Base-by-base conservation (phyloP, 495 filamentous ascomycete species). In the Aspergillus coremiiformis region DNA sequence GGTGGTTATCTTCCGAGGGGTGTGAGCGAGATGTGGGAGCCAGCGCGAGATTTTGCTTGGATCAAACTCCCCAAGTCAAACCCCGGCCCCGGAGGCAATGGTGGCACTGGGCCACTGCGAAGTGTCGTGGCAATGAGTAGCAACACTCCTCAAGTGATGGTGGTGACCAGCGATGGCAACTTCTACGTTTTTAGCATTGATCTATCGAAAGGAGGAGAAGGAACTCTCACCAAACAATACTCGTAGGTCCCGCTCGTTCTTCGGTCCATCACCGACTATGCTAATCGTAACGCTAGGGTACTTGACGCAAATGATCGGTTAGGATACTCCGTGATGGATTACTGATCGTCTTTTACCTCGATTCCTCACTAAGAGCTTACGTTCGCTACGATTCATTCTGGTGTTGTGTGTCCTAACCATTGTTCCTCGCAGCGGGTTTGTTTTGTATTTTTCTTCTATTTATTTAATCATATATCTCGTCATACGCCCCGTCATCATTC, bases 1-100 rank as follows among this genome's bases (percentile, higher is more conserved):
- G 92, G 90, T 4, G 88, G 89, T 0, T 98, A 98, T 60, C 77
- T 98, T 7, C 93, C 93, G 1, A 84, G 83, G 59, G 85, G 90
- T 0, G 90, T 98, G 5, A 90, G 90, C 20, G 90, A 97, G 69
- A 96, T 97, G 80, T 96, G 89, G 89, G 94, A 98, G 62, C 93
- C 93, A 12, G 77, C 87, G 39, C 80, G 93, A 42, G 94, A 98
- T 66, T 97, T 98, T 69, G 93, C 93, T 1, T 96, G 87, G 78
- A 84, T 96, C 59, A 95, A 91, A 66, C 77, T 98, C 22, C 93
- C 93, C n/a, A 87, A 85, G 61, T 53, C 71, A 4, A 66, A 55
- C 57, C 51, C 66, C 52, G 61, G 63, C 9, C 39, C 66, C 50
- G 67, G 71, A 41, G 66, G 64, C 7, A 71, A 73, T 12, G 62